These are phyloP conservation scores for Scolecobasidium constrictum DNA, from an alignment of 2,329 filamentous ascomycete genomes.

Conservation along the genomic window DNA sequence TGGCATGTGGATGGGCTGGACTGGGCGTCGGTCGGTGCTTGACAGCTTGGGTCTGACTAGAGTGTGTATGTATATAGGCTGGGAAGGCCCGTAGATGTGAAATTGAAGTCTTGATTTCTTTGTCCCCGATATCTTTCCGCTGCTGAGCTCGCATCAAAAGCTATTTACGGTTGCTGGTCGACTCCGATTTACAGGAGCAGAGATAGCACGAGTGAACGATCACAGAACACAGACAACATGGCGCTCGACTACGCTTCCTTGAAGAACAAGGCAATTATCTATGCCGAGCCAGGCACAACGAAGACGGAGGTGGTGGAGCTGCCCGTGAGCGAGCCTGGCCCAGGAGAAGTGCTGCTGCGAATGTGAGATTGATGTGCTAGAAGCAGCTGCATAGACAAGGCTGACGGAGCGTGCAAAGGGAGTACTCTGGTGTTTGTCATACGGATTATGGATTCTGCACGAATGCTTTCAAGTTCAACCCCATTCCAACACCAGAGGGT, in stretches of 20 bases:
- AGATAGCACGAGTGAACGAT: too few species aligned
- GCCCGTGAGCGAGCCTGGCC: constrained; percentile 52
- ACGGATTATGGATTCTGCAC: constrained; percentile 49
- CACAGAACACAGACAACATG: too few species aligned
- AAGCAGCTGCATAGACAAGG: not conserved
- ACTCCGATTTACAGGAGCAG: too few species aligned
- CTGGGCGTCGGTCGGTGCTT: too few species aligned
- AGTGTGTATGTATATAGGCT: too few species aligned
- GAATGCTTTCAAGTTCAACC: not conserved
- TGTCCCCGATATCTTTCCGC: too few species aligned
- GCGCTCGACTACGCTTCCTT: not conserved
- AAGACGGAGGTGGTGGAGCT: constrained; percentile 54
- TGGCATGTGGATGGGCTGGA: too few species aligned
- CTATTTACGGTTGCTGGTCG: too few species aligned
- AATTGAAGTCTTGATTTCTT: too few species aligned
- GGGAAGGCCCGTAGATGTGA: too few species aligned
- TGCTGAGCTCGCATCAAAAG: too few species aligned
- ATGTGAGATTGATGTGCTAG: constrained; percentile 18
- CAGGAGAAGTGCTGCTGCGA: constrained; percentile 52
- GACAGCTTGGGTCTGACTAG: too few species aligned
- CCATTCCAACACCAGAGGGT: not conserved
- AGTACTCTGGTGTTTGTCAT: constrained; percentile 54
- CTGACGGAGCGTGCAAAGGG: not conserved
- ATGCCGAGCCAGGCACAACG: constrained; percentile 53
- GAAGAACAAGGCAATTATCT: constrained; percentile 47